phyloP scores from a whole-genome alignment of 2,329 filamentous ascomycete species.

The Magnaporthiopsis incrustans region DNA sequence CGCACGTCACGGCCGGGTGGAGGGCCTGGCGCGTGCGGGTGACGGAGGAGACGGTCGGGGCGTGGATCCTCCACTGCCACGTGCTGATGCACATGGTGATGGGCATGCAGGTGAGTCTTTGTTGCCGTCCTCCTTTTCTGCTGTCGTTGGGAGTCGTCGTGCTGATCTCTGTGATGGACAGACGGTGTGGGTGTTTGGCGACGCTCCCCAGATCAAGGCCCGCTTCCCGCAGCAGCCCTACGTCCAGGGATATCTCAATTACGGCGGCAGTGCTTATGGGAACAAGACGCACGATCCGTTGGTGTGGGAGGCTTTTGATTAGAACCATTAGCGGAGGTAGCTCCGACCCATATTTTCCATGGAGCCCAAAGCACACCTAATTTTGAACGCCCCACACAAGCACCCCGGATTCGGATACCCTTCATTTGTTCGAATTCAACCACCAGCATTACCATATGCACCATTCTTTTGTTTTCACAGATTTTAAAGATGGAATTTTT shows the following conservation, averaged over 20 bases:
- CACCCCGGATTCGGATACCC: too few relatives aligned
- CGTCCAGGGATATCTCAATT: conserved; percentile 32
- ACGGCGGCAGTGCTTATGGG: conserved; percentile 37
- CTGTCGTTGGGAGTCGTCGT: too few relatives aligned
- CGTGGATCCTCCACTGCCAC: conserved; percentile 58
- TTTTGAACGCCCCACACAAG: too few relatives aligned
- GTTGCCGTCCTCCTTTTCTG: neutral
- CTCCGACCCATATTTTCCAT: too few relatives aligned
- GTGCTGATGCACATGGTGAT: conserved; percentile 50
- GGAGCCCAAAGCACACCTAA: too few relatives aligned
- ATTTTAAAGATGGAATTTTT: too few relatives aligned
- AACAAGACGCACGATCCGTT: conserved; percentile 19
- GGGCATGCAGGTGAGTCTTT: conserved; percentile 25
- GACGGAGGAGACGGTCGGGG: conserved; percentile 38
- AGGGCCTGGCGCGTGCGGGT: conserved; percentile 48
- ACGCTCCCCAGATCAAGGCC: conserved; percentile 25
- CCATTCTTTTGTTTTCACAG: too few relatives aligned
- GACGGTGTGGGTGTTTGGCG: conserved; percentile 31
- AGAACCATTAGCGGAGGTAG: neutral
- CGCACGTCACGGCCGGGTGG: conserved; percentile 44
- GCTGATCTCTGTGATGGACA: conserved; percentile 9
- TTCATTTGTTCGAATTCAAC: too few relatives aligned
- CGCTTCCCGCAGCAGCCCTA: conserved; percentile 23
- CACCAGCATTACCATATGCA: too few relatives aligned
- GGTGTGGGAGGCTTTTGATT: neutral